A percentile compares a stretch with the other conserved stretches of the same genome.
Evolutionary conservation across 371 early-diverging fungal genomes (phyloP).

Genomic region (Apophysomyces ossiformis): DNA sequence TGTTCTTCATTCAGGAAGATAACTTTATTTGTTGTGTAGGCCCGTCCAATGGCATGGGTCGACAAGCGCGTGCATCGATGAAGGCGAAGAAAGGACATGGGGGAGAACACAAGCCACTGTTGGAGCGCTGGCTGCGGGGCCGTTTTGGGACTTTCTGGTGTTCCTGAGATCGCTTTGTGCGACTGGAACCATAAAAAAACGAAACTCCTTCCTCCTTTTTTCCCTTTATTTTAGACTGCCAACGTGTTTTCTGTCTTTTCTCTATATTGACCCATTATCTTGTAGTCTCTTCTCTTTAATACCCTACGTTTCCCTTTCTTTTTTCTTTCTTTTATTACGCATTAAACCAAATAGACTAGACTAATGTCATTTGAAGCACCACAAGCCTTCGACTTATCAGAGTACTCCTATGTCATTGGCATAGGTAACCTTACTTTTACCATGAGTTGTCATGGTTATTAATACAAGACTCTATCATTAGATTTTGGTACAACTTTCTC

Average conservation of each 20-base stretch:
- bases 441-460: not conserved
- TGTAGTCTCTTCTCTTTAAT: not conserved
- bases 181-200: conserved; percentile 6
- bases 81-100: not conserved
- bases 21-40: conserved; percentile 23
- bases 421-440: conserved; percentile 36
- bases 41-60: not conserved
- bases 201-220: conserved; percentile 4
- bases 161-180: conserved; percentile 8
- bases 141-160: not conserved
- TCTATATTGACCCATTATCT: conserved; percentile 6
- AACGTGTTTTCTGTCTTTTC: conserved; percentile 9
- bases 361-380: conserved; percentile 8
- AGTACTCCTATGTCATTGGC: conserved; percentile 55
- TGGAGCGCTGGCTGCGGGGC: conserved; percentile 6
- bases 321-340: conserved; percentile 8
- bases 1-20: conserved; percentile 34
- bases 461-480: conserved; percentile 8
- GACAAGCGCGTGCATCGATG: conserved; percentile 10
- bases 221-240: conserved; percentile 7
- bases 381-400: conserved; percentile 44
- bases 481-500: conserved; percentile 68
- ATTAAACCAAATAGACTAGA: conserved; percentile 5
- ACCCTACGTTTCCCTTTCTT: not conserved
- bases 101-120: conserved; percentile 9